Conservation (phyloP, 352 stramenopile species). For the Discostella stelligera region DNA sequence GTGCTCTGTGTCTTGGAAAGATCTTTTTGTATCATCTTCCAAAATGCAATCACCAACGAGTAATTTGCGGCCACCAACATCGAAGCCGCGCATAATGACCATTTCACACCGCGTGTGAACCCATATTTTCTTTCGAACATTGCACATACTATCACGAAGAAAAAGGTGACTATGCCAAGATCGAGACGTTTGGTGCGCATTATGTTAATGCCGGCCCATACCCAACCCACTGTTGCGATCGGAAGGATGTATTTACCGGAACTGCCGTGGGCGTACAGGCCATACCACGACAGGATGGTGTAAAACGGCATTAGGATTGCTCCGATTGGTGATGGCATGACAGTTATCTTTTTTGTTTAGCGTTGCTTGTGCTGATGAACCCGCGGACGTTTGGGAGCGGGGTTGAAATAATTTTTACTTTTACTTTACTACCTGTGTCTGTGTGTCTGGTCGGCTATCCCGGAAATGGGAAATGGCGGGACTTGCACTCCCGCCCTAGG, state of each 20-base stretch:
- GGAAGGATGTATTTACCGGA: slow-evolving; percentile 24
- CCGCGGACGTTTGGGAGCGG: too few species aligned
- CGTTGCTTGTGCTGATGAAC: neutral
- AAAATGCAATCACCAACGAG: slow-evolving; percentile 32
- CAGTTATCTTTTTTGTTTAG: neutral
- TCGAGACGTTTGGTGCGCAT: slow-evolving; percentile 19
- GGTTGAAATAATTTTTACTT: too few species aligned
- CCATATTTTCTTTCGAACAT: slow-evolving; percentile 21
- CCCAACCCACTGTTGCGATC: slow-evolving; percentile 21
- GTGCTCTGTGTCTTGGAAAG: slow-evolving; percentile 21
- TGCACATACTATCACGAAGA: slow-evolving; percentile 21
- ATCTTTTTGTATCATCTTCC: slow-evolving; percentile 24
- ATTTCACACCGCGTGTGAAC: slow-evolving; percentile 3
- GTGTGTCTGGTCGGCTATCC: too few species aligned
- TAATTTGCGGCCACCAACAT: slow-evolving; percentile 30
- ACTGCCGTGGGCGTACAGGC: slow-evolving; percentile 5
- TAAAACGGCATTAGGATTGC: slow-evolving; percentile 37
- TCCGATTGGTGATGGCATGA: slow-evolving; percentile 25
- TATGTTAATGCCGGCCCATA: slow-evolving; percentile 36
- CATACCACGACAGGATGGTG: slow-evolving; percentile 24
- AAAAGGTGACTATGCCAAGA: slow-evolving; percentile 36
- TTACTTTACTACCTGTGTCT: too few species aligned
- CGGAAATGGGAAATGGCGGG: too few species aligned
- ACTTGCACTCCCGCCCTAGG: too few species aligned
- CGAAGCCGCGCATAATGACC: slow-evolving; percentile 8